phyloP scores from a whole-genome alignment of 169 alveolate genomes.

The Plasmodium gallinaceum region DNA sequence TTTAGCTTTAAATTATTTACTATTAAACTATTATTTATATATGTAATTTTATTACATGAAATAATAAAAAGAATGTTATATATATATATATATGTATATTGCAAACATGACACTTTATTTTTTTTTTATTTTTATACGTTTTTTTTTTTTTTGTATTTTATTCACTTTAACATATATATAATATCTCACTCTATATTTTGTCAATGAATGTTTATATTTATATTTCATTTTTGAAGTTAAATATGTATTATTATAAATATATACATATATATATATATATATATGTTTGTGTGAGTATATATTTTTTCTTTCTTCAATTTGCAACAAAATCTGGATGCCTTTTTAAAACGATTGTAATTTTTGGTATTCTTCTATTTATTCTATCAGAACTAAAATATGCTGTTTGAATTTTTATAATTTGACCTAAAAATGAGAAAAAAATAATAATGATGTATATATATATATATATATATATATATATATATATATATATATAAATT shows the following conservation, averaged over 20 bases:
- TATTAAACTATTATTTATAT: neutral
- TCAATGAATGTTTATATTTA: neutral
- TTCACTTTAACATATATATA: neutral
- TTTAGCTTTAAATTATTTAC: neutral
- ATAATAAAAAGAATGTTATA: neutral
- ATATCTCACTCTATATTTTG: neutral
- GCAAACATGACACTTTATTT: neutral
- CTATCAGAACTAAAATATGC: constrained; percentile 82
- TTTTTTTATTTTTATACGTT: constrained; percentile 19
- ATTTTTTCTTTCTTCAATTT: constrained; percentile 18
- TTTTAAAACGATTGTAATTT: constrained; percentile 78
- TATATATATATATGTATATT: neutral
- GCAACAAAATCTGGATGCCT: constrained; percentile 77
- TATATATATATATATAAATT: too few species aligned
- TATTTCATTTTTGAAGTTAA: too few species aligned
- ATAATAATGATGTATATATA: neutral
- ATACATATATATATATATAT: too few species aligned
- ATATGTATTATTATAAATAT: neutral
- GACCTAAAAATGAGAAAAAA: constrained; percentile 70
- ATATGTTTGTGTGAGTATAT: too few species aligned
- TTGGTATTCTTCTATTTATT: constrained; percentile 80
- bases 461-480: neutral
- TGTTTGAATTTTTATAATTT: constrained; percentile 79
- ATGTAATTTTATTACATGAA: neutral
- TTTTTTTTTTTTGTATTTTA: neutral